Base-by-base conservation (phyloP, 345 rosid species). In the Anastatica hierochuntica region DNA sequence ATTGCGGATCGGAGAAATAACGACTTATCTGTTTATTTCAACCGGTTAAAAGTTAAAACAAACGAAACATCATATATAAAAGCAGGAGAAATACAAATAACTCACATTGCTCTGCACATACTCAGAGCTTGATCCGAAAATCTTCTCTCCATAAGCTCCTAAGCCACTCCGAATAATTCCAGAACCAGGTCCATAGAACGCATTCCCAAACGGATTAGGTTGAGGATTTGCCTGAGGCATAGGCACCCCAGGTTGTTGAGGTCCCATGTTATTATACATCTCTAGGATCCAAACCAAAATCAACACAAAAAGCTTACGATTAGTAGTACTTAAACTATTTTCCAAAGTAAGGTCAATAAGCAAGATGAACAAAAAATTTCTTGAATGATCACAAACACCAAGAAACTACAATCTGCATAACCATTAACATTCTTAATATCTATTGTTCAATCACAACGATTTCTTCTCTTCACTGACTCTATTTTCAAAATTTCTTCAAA, bases 101-200 rank as follows among this genome's bases (percentile, higher is more conserved):
- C 98, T 85, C 72, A 92, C 98, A 72, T 92, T 92, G 72, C 98
- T 88, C 77, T 90, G 98, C 63, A 92, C 97, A 49, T 88, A 92
- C 67, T 92, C 98, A 35, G 97, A 85, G 62, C 97, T 88, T 5
- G 97, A 83, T 11, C 99, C 97, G 10, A 92, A 68, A 48, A 88
- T 77, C 64, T 77, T 88, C 74, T 77, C 99, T 15, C 97, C 95
- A 53, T 88, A 92, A 24, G 95, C 99, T 43, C 97, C 95, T 56
- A 88, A 70, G 24, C 98, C 98, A 53, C 94, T 82, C 19, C 76
- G 72, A 54, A 92, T 83, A 47, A 92, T 77, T 37, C 94, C 98
- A 51, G 98, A 88, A 64, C 98, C 82, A 68, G 98, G 90, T 35
- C 97, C 97, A 48, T 78, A 81, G 66, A 92, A 92, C 14, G 94